phyloP scores from a whole-genome alignment of 2,329 filamentous ascomycete species.

The Tetracladium maxilliforme region DNA sequence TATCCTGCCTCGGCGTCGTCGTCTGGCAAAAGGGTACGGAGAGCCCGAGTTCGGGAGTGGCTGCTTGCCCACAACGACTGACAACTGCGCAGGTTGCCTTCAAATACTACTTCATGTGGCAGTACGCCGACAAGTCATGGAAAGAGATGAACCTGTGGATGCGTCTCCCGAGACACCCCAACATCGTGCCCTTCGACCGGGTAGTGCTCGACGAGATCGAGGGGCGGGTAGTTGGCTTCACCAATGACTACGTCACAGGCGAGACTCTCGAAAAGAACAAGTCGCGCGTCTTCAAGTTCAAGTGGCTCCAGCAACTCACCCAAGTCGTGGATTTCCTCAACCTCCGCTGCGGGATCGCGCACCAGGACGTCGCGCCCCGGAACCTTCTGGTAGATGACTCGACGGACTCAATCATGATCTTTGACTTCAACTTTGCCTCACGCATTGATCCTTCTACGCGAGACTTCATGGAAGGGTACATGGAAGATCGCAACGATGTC shows the following conservation, averaged over 20 bases:
- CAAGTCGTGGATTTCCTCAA: conserved; percentile 21
- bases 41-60: no score
- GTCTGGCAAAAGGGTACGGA: no score
- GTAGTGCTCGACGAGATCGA: conserved; percentile 18
- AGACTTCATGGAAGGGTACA: no score
- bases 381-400: conserved; percentile 20
- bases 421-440: conserved; percentile 18
- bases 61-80: no score
- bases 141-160: conserved; percentile 19
- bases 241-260: conserved; percentile 17
- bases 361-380: conserved; percentile 20
- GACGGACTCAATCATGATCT: conserved; percentile 17
- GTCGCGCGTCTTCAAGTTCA: conserved; percentile 16
- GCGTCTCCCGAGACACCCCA: conserved; percentile 18
- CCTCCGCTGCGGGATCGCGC: conserved; percentile 18
- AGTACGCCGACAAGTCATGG: no score
- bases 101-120: no score
- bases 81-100: no score
- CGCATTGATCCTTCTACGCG: conserved; percentile 7
- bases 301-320: conserved; percentile 20
- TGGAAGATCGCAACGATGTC: conserved; percentile 12
- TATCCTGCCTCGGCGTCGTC: no score
- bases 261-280: conserved; percentile 15
- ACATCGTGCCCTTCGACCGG: conserved; percentile 19
- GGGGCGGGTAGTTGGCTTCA: conserved; percentile 21